Conservation (phyloP, 1,284 basidiomycete genomes). For the Heterobasidion parviporum region DNA sequence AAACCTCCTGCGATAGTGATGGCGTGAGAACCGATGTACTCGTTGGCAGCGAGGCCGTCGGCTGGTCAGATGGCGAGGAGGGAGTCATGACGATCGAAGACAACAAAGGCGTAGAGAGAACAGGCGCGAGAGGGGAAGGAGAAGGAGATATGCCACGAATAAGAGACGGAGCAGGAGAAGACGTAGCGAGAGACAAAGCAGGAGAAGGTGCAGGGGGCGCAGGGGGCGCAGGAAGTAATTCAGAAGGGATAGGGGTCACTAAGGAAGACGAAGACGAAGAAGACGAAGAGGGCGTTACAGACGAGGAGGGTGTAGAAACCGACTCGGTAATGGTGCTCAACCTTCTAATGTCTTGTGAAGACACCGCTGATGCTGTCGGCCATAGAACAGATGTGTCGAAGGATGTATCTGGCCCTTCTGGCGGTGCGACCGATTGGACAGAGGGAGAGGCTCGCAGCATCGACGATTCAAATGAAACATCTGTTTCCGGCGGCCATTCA, state of each 20-base stretch:
- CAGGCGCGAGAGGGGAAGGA: too few species aligned
- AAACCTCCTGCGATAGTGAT: not conserved
- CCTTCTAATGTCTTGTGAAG: constrained; percentile 21
- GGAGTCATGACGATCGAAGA: too few species aligned
- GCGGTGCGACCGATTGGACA: constrained; percentile 44
- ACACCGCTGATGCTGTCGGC: constrained; percentile 26
- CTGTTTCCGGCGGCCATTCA: constrained; percentile 50
- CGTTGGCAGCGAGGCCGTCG: too few species aligned
- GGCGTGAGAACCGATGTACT: too few species aligned
- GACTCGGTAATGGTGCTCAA: constrained; percentile 27
- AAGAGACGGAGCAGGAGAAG: not conserved
- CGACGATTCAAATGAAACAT: constrained; percentile 63
- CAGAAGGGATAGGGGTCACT: constrained; percentile 1
- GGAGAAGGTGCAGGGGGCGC: constrained; percentile 16
- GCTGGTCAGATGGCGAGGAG: too few species aligned
- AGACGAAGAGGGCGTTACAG: constrained; percentile 13
- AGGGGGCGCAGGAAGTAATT: constrained; percentile 13
- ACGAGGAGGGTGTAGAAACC: constrained; percentile 17
- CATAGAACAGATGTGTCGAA: constrained; percentile 45
- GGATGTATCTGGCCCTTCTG: constrained; percentile 50
- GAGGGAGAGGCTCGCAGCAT: constrained; percentile 61
- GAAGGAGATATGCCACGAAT: too few species aligned
- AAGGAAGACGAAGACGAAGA: constrained; percentile 16
- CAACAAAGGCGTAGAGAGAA: too few species aligned
- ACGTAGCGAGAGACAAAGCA: constrained; percentile 2